Percentiles rank a stretch among this genome's conserved stretches.
Conservation (phyloP, 192 early-diverging fungal genomes). For the Jimgerdemannia lactiflua region DNA sequence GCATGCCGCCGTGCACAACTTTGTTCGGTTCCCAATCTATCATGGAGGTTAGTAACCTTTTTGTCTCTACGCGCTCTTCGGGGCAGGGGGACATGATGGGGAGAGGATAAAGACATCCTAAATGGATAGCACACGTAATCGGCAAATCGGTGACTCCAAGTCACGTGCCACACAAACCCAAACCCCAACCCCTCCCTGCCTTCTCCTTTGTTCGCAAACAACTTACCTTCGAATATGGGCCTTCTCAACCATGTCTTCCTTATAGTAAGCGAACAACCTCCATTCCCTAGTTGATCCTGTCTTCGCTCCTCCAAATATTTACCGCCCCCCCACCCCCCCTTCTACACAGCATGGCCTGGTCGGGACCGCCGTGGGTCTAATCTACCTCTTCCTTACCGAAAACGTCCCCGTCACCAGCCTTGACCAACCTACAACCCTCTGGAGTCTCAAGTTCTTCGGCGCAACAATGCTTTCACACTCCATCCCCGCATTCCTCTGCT, state of each 20-base stretch:
- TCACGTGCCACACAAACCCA: no score
- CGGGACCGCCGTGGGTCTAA: neutral
- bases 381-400: neutral
- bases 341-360: neutral
- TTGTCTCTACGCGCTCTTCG: no score
- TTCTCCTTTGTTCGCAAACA: no score
- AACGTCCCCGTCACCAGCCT: neutral
- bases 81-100: no score
- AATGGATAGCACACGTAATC: no score
- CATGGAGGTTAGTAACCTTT: no score
- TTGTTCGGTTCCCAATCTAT: no score
- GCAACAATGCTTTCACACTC: neutral
- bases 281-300: neutral
- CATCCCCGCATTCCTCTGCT: neutral
- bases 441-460: neutral
- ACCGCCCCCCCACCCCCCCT: neutral
- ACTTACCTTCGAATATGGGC: neutral
- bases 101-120: no score
- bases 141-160: no score
- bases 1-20: no score
- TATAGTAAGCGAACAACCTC: neutral
- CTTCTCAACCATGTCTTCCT: neutral
- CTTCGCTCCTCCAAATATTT: neutral
- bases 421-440: neutral
- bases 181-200: no score